Evolutionary conservation across 257 asterid species (phyloP).

Genomic region (Haberlea rhodopensis): DNA sequence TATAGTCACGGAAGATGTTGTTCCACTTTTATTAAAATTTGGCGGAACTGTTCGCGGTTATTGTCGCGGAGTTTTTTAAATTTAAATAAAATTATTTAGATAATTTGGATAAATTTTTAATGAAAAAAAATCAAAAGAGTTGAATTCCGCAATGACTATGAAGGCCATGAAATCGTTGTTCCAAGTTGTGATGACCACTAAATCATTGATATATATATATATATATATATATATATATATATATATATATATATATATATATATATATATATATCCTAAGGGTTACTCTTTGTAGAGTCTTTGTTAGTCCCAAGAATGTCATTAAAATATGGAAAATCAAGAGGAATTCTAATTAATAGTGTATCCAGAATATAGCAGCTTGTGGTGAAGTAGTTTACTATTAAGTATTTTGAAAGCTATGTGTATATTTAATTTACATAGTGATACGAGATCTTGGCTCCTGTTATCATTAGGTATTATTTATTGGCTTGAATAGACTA

Average conservation of each 20-base stretch:
- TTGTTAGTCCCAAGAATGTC: conserved; percentile 44
- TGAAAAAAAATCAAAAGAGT: too few species aligned
- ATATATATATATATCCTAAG: conserved; percentile 3
- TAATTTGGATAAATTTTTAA: too few species aligned
- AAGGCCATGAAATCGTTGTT: too few species aligned
- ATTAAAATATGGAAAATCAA: conserved; percentile 32
- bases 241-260: neutral
- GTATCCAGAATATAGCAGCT: conserved; percentile 33
- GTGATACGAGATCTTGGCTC: conserved; percentile 25
- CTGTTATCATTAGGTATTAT: conserved; percentile 15
- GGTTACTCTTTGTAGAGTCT: conserved; percentile 39
- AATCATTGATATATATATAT: too few species aligned
- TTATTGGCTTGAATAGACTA: neutral
- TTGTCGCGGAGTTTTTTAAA: too few species aligned
- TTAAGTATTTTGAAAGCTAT: conserved; percentile 30
- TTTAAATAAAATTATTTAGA: too few species aligned
- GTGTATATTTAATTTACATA: conserved; percentile 32
- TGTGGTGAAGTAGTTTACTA: conserved; percentile 22
- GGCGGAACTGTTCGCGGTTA: too few species aligned
- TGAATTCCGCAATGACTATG: too few species aligned
- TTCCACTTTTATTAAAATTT: too few species aligned
- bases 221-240: conserved; percentile 14
- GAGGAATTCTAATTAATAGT: conserved; percentile 40
- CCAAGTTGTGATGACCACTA: too few species aligned
- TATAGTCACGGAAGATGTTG: too few species aligned